Evolutionary conservation across 2,329 filamentous ascomycete species (phyloP), one percentile per base, ranked within the genome.

Genomic region (Westerdykella sp.): DNA sequence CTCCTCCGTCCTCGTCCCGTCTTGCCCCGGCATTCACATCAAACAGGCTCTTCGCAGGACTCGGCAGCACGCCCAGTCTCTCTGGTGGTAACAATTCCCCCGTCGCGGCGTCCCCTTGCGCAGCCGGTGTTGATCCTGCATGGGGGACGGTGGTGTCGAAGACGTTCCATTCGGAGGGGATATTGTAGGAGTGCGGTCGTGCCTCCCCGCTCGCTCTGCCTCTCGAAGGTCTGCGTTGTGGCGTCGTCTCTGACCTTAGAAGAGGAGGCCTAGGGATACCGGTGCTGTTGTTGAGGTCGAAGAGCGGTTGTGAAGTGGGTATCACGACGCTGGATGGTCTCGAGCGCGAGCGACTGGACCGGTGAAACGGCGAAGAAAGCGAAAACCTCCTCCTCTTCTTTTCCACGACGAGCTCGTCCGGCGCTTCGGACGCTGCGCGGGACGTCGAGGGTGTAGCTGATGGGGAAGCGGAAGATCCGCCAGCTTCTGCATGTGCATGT

Each of bases 361-460:
- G 63, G 40, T 57, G 60, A 28, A 66, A 65, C 4, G 61, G 57
- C 1, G 56, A 64, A 10, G 61, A 65, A 38, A 66, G 57, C 14
- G 61, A 55, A 5, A 59, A 51, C 37, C 50, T 60, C 46, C 50
- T 62, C 41, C 54, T 62, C 32, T 56, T 52, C 12, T 57, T 57
- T 12, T 51, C 46, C 25, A 9, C 4, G 2, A 28, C 45, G 13
- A 53, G 37, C 39, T 62, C 60, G 45, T 28, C 25, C 7, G 62
- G 57, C 43, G 65, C 61, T 44, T 58, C 58, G 25, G 57, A 63
- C 7, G 52, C 54, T 51, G 59, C 55, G 49, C 56, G 53, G 14
- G 61, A 63, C 12, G 59, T 57, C 30, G 55, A 49, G 31, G 25
- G 25, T 2, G 25, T 28, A 4, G 25, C 25, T 28, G 25, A 21